Evolutionary conservation across 805 yeast species (phyloP).

Genomic region (Brettanomyces naardenensis): DNA sequence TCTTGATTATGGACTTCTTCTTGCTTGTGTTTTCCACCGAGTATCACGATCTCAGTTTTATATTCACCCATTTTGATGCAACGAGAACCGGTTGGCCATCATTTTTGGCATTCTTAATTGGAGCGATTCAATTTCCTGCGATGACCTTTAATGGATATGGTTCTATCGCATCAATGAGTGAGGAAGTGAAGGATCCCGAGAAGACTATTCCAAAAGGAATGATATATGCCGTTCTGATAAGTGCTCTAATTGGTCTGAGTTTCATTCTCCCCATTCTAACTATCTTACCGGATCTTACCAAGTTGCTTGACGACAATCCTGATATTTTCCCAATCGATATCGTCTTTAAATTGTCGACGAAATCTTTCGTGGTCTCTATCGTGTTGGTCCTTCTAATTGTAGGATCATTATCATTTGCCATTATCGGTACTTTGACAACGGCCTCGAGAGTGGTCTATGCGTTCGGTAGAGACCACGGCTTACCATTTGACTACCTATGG

Average conservation of each 20-base stretch:
- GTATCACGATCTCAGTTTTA: slow-evolving; percentile 51
- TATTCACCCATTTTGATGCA: slow-evolving; percentile 62
- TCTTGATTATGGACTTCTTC: slow-evolving; percentile 56
- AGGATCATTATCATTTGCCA: slow-evolving; percentile 68
- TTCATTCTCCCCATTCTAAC: slow-evolving; percentile 66
- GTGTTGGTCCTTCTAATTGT: slow-evolving; percentile 57
- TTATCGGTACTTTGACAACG: slow-evolving; percentile 73
- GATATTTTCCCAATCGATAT: slow-evolving; percentile 73
- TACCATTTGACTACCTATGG: slow-evolving; percentile 62
- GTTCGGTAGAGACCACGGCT: slow-evolving; percentile 76
- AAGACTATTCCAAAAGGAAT: slow-evolving; percentile 69
- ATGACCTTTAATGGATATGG: slow-evolving; percentile 81
- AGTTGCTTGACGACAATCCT: slow-evolving; percentile 50
- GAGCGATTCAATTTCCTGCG: slow-evolving; percentile 74
- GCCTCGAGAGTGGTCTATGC: slow-evolving; percentile 79
- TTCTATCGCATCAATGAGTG: slow-evolving; percentile 72
- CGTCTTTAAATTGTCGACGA: slow-evolving; percentile 63
- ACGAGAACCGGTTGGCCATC: slow-evolving; percentile 71
- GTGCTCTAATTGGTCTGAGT: slow-evolving; percentile 62
- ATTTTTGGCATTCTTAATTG: slow-evolving; percentile 64
- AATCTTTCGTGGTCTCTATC: slow-evolving; percentile 60
- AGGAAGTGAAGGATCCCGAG: slow-evolving; percentile 74
- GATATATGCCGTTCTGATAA: slow-evolving; percentile 52
- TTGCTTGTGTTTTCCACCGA: slow-evolving; percentile 48
- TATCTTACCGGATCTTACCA: slow-evolving; percentile 59